Conservation (phyloP, 2,329 filamentous ascomycete genomes). For the Plectosphaerella plurivora region DNA sequence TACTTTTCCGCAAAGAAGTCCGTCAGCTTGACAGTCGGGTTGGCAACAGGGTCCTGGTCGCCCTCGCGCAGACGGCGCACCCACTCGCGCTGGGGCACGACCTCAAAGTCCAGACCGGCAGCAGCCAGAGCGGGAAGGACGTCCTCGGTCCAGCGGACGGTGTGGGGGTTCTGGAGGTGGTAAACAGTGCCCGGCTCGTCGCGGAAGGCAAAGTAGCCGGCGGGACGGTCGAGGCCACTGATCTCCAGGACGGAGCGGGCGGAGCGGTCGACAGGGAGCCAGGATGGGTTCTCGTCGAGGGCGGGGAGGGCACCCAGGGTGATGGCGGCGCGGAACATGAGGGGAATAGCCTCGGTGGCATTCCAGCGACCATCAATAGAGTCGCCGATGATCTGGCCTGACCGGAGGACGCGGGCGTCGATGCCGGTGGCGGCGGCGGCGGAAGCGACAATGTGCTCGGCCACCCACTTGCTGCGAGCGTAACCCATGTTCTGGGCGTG, state of each 20-base stretch:
- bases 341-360: slow-evolving; percentile 40
- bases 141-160: slow-evolving; percentile 46
- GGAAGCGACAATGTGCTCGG: slow-evolving; percentile 36
- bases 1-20: slow-evolving; percentile 50
- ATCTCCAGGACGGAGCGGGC: slow-evolving; percentile 29
- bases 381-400: slow-evolving; percentile 44
- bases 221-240: slow-evolving; percentile 10
- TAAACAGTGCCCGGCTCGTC: slow-evolving; percentile 30
- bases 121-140: slow-evolving; percentile 44
- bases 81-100: slow-evolving; percentile 39
- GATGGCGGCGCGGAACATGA: slow-evolving; percentile 41
- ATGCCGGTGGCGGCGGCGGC: slow-evolving; percentile 24
- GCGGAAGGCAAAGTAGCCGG: slow-evolving; percentile 8
- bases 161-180: slow-evolving; percentile 46
- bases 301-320: slow-evolving; percentile 40
- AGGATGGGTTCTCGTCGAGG: slow-evolving; percentile 33
- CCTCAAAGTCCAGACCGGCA: slow-evolving; percentile 38
- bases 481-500: slow-evolving; percentile 47
- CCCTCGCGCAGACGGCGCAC: slow-evolving; percentile 35
- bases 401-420: slow-evolving; percentile 29
- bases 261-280: slow-evolving; percentile 33
- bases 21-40: slow-evolving; percentile 46
- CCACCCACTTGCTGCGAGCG: slow-evolving; percentile 42
- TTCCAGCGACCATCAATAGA: slow-evolving; percentile 42
- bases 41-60: slow-evolving; percentile 41